A percentile compares a stretch with the other conserved stretches of the same genome.
These are phyloP conservation scores for Candida mesenterica DNA, from an alignment of 1,139 yeast species.

Conservation along the genomic window DNA sequence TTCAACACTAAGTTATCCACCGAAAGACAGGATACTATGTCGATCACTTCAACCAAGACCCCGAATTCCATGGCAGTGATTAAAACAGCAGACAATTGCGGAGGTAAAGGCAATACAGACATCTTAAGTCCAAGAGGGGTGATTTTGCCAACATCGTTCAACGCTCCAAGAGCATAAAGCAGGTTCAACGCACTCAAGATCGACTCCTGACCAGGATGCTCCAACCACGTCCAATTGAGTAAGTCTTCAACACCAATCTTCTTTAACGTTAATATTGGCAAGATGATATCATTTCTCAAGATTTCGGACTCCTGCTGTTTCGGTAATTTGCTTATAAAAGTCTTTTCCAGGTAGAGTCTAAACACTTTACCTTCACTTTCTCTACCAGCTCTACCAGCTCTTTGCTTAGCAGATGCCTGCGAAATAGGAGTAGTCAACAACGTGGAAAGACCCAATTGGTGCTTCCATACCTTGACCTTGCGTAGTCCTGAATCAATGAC, in stretches of 20 bases:
- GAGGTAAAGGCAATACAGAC: slow-evolving; percentile 88
- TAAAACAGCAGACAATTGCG: slow-evolving; percentile 87
- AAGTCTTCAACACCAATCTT: slow-evolving; percentile 81
- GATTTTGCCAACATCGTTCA: slow-evolving; percentile 71
- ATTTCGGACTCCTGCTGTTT: slow-evolving; percentile 92
- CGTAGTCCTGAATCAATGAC: slow-evolving; percentile 91
- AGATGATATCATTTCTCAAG: slow-evolving; percentile 77
- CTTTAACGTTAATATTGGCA: slow-evolving; percentile 81
- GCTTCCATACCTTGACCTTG: slow-evolving; percentile 93
- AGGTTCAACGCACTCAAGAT: slow-evolving; percentile 75
- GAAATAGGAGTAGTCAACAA: slow-evolving; percentile 89
- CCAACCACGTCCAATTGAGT: slow-evolving; percentile 88
- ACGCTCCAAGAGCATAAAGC: slow-evolving; percentile 74
- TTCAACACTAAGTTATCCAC: slow-evolving; percentile 84
- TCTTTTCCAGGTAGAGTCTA: slow-evolving; percentile 74
- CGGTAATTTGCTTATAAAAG: slow-evolving; percentile 55
- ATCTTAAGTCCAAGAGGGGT: slow-evolving; percentile 77
- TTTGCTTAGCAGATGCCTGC: slow-evolving; percentile 89
- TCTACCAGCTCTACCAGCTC: slow-evolving; percentile 99
- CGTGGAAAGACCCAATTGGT: slow-evolving; percentile 86
- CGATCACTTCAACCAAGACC: slow-evolving; percentile 68
- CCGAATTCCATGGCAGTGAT: slow-evolving; percentile 62
- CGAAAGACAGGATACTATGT: slow-evolving; percentile 87
- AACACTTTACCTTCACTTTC: slow-evolving; percentile 87
- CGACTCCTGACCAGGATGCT: slow-evolving; percentile 81